Base-by-base conservation (phyloP, 768 basidiomycete genomes). In the Agrocybe pediades region DNA sequence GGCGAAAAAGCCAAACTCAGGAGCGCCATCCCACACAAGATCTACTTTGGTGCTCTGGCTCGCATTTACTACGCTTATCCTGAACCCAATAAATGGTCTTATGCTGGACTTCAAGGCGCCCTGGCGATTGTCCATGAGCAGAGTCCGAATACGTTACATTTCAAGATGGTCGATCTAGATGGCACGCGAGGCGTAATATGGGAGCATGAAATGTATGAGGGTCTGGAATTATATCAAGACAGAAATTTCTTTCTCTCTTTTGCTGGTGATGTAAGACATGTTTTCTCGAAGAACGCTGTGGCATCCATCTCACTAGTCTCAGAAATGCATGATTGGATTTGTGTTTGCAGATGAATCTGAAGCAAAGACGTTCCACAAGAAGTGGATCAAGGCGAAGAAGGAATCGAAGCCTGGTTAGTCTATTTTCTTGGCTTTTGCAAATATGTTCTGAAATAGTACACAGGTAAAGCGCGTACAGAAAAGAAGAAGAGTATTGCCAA, bases 181-280 rank as follows among this genome's bases (percentile, higher is more conserved):
- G 91, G 93, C 17, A 92, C 91, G 3, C 74, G 93, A 49, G 94
- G 93, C 4, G 82, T 95, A 19, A 84, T 94, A 40, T 99, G 96
- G 96, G 86, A 93, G 53, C 92, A 97, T 59, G 94, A 96, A 68
- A 71, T 98, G 4, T 96, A 94, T 61, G 78, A 88, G 21, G 85
- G 84, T 26, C 82, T 96, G 58, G 84, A 90, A 52, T 92, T 93
- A 66, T 74, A 82, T 64, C 80, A 88, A 63, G 96, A 98, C 66
- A 77, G 94, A 55, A 80, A 88, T 2, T 95, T 87, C 81, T 97
- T 98, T 64, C 92, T 96, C 72, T 87, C 93, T 1, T 98, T 97
- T 69, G 77, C 87, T 2, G 88, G 92, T 47, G 95, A 99, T 74
- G 95, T 96, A 65, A 71, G 95, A 81, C n/a, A 40, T 36, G 19